Evolutionary conservation across 495 filamentous ascomycete species (phyloP).

Genomic region (Podospora didyma): DNA sequence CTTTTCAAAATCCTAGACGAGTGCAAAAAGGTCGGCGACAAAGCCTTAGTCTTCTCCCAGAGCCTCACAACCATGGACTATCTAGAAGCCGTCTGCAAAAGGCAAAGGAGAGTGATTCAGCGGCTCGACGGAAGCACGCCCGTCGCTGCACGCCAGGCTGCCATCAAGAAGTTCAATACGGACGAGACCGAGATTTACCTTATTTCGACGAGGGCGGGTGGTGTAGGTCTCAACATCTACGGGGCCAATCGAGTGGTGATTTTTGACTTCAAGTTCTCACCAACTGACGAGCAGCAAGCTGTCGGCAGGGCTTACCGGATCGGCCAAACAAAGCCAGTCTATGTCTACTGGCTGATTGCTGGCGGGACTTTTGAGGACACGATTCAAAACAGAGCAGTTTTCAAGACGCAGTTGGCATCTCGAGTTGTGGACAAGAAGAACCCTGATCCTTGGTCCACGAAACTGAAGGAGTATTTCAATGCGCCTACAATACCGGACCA

Average conservation of each 20-base stretch:
- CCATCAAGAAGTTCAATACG: constrained; percentile 65
- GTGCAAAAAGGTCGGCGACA: constrained; percentile 58
- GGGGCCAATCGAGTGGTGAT: constrained; percentile 87
- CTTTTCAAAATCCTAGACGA: constrained; percentile 62
- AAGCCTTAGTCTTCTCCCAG: constrained; percentile 77
- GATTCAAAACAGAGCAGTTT: constrained; percentile 66
- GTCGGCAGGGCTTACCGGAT: constrained; percentile 84
- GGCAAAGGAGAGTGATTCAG: constrained; percentile 37
- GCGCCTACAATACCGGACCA: constrained; percentile 49
- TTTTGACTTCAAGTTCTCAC: constrained; percentile 80
- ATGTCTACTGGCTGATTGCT: constrained; percentile 77
- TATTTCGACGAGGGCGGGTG: constrained; percentile 80
- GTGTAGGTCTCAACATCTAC: constrained; percentile 75
- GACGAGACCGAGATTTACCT: constrained; percentile 54
- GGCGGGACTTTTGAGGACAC: constrained; percentile 77
- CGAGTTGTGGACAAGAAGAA: constrained; percentile 84
- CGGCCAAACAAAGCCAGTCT: constrained; percentile 79
- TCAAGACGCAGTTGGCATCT: constrained; percentile 74
- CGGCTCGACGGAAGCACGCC: constrained; percentile 64
- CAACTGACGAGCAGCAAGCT: constrained; percentile 80
- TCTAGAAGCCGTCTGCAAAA: constrained; percentile 53
- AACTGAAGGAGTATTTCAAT: constrained; percentile 53
- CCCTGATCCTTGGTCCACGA: constrained; percentile 52
- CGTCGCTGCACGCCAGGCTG: constrained; percentile 50
- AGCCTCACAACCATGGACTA: constrained; percentile 65